Conservation (phyloP, 31 red algal genomes). For the Pterothamnion heteromorphum region DNA sequence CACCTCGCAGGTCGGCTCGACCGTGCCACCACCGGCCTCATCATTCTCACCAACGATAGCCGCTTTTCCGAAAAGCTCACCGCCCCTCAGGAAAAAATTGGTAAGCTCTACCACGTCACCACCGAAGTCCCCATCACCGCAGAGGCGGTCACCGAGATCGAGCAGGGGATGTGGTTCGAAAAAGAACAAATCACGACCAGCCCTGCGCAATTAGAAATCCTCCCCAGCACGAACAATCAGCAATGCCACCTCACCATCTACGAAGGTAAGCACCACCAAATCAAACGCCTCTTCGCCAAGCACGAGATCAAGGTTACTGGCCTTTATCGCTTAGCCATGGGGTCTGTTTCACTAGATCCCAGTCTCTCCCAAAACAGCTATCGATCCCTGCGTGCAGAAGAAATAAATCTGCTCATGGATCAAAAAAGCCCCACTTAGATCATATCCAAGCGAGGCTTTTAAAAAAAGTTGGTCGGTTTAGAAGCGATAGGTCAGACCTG, state of each 20-base stretch:
- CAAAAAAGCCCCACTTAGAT: no score
- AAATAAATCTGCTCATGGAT: no score
- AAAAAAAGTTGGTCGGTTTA: no score
- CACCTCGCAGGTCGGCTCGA: constrained; percentile 53
- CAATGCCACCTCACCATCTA: neutral
- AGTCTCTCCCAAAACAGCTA: neutral
- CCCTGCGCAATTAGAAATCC: constrained; percentile 4
- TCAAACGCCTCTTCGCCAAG: constrained; percentile 14
- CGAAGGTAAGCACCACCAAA: constrained; percentile 41
- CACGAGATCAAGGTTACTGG: neutral
- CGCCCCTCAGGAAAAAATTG: neutral
- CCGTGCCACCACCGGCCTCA: constrained; percentile 52
- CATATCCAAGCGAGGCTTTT: no score
- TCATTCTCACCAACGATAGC: constrained; percentile 50
- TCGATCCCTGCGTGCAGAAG: neutral
- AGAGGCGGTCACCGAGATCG: neutral
- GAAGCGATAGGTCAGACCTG: no score
- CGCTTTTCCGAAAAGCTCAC: constrained; percentile 27
- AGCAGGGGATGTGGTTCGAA: constrained; percentile 4
- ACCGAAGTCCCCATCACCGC: neutral
- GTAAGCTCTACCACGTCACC: constrained; percentile 47
- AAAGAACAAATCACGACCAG: constrained; percentile 13
- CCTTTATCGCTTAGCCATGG: neutral
- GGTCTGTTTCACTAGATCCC: neutral
- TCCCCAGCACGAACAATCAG: neutral